Conservation (phyloP, 495 filamentous ascomycete species). For the Neurospora sp. region DNA sequence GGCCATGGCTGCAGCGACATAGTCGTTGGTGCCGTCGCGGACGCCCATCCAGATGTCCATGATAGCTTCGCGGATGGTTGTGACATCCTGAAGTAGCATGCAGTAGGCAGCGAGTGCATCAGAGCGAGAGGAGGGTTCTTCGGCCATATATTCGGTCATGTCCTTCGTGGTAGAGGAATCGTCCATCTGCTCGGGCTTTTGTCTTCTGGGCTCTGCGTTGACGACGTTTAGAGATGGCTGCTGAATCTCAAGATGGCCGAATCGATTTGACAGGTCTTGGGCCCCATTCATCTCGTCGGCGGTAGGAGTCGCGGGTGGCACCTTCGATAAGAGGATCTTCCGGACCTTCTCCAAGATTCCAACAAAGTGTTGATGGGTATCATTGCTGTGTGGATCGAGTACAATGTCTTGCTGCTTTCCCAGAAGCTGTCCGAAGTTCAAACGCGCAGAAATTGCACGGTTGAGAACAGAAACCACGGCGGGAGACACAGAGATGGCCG, state of each 20-base stretch:
- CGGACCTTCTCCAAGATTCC: conserved; percentile 22
- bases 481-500: conserved; percentile 13
- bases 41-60: background rate
- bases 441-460: conserved; percentile 17
- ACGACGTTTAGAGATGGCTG: background rate
- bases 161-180: background rate
- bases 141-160: background rate
- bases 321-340: conserved; percentile 17
- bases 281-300: background rate
- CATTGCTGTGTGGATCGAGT: conserved; percentile 9
- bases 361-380: conserved; percentile 26
- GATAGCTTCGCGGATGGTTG: background rate
- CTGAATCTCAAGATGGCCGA: background rate
- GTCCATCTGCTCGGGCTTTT: background rate
- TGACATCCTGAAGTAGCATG: background rate
- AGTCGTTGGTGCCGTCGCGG: background rate
- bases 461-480: conserved; percentile 10
- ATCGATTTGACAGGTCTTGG: background rate
- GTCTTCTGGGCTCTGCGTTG: background rate
- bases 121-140: background rate
- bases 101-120: background rate
- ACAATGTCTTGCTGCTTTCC: background rate
- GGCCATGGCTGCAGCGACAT: background rate
- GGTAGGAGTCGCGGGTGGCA: background rate
- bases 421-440: conserved; percentile 7